Evolutionary conservation across 768 basidiomycete species (phyloP).

Genomic region (Auriscalpium vulgare): DNA sequence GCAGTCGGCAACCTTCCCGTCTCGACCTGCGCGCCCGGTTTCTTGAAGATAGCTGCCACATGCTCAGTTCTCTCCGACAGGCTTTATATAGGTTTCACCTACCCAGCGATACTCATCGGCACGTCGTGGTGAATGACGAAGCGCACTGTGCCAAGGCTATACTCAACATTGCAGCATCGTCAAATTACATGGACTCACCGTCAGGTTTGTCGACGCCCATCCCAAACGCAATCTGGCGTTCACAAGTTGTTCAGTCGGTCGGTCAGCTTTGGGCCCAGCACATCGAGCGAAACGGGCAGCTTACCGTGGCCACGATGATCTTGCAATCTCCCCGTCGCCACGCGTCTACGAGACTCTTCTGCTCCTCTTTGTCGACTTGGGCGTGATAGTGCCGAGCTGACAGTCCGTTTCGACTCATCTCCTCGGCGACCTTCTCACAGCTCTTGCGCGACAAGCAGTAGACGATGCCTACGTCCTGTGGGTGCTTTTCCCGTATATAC

Average conservation of each 20-base stretch:
- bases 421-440: slow-evolving; percentile 76
- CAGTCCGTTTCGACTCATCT: slow-evolving; percentile 52
- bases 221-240: slow-evolving; percentile 78
- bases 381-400: slow-evolving; percentile 84
- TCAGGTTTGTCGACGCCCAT: slow-evolving; percentile 93
- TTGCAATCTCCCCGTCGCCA: slow-evolving; percentile 70
- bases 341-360: slow-evolving; percentile 48
- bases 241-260: background rate
- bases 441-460: slow-evolving; percentile 67
- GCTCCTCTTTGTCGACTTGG: slow-evolving; percentile 54
- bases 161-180: background rate
- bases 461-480: slow-evolving; percentile 67
- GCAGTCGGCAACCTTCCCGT: slow-evolving; percentile 78
- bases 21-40: slow-evolving; percentile 93
- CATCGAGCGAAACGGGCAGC: slow-evolving; percentile 13
- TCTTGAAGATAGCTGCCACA: slow-evolving; percentile 78
- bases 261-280: too few species aligned
- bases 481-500: slow-evolving; percentile 56
- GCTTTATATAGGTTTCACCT: slow-evolving; percentile 18
- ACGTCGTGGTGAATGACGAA: slow-evolving; percentile 86
- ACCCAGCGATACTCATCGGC: slow-evolving; percentile 82
- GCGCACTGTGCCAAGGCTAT: slow-evolving; percentile 46
- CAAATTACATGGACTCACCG: slow-evolving; percentile 32
- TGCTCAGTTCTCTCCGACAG: slow-evolving; percentile 5
- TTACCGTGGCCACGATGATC: slow-evolving; percentile 90